Percentiles rank a stretch among this genome's conserved stretches.
These are phyloP conservation scores for Syzygium grande DNA, from an alignment of 345 rosid species.

Conservation along the genomic window DNA sequence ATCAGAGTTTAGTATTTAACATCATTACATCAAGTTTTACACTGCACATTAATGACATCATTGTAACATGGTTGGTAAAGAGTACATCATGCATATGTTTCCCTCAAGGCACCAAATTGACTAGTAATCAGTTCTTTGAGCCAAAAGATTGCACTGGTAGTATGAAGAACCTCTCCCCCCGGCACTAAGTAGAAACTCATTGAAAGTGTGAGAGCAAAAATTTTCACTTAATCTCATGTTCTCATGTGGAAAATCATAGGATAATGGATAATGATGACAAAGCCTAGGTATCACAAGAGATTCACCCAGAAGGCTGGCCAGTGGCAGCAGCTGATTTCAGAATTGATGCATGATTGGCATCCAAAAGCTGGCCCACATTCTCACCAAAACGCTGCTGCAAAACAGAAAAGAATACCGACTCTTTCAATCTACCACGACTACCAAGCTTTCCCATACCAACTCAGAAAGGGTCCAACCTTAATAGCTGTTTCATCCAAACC, in stretches of 20 bases:
- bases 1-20: neutral
- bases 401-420: neutral
- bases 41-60: neutral
- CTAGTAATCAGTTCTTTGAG: neutral
- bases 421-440: neutral
- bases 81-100: neutral
- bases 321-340: slow-evolving; percentile 73
- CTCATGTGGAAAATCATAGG: neutral
- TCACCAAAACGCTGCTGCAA: slow-evolving; percentile 77
- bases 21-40: neutral
- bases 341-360: slow-evolving; percentile 77
- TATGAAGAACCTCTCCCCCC: neutral
- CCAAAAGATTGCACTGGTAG: neutral
- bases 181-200: neutral
- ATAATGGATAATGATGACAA: neutral
- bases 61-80: neutral
- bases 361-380: slow-evolving; percentile 82
- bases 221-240: neutral
- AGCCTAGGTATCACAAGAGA: slow-evolving; percentile 2
- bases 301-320: slow-evolving; percentile 87
- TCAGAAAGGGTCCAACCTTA: slow-evolving; percentile 40
- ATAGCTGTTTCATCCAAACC: slow-evolving; percentile 72
- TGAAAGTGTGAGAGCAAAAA: neutral
- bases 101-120: neutral
- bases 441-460: neutral